Evolutionary conservation across 768 basidiomycete genomes (phyloP).

Genomic region (Phylloporus sp.): DNA sequence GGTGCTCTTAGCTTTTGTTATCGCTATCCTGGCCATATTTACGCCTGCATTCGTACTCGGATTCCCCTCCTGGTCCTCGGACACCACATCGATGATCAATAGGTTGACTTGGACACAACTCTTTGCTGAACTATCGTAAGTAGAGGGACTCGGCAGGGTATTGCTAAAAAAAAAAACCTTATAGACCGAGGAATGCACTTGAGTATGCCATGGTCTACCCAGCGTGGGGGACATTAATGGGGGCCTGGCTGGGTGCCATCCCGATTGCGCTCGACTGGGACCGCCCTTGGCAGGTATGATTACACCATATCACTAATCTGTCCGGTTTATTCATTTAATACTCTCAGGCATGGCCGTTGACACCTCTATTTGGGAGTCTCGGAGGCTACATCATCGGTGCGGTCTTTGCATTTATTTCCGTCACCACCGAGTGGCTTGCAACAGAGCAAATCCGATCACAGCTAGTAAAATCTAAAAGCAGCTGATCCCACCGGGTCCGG

Average conservation of each 20-base stretch:
- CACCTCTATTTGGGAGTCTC: slow-evolving; percentile 69
- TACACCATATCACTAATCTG: slow-evolving; percentile 4
- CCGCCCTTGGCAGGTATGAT: slow-evolving; percentile 88
- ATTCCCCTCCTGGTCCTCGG: slow-evolving; percentile 44
- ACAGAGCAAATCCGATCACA: slow-evolving; percentile 34
- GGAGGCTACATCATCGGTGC: slow-evolving; percentile 64
- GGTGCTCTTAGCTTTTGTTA: slow-evolving; percentile 61
- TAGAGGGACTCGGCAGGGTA: slow-evolving; percentile 16
- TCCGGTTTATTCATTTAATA: neutral
- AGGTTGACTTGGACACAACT: slow-evolving; percentile 73
- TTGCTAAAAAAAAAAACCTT: neutral
- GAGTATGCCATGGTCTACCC: slow-evolving; percentile 84
- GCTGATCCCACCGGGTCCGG: slow-evolving; percentile 10
- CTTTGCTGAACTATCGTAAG: slow-evolving; percentile 80
- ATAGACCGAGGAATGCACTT: slow-evolving; percentile 55
- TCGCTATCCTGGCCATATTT: slow-evolving; percentile 63
- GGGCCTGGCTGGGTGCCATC: slow-evolving; percentile 77
- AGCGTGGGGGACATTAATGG: slow-evolving; percentile 63
- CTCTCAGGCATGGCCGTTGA: slow-evolving; percentile 80
- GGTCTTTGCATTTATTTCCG: slow-evolving; percentile 49
- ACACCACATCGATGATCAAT: slow-evolving; percentile 44
- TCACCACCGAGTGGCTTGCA: slow-evolving; percentile 35
- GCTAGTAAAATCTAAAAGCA: slow-evolving; percentile 21
- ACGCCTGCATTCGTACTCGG: slow-evolving; percentile 71
- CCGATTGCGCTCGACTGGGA: slow-evolving; percentile 96